Evolutionary conservation across 495 filamentous ascomycete species (phyloP).

Genomic region (Lichenothelia convexa): DNA sequence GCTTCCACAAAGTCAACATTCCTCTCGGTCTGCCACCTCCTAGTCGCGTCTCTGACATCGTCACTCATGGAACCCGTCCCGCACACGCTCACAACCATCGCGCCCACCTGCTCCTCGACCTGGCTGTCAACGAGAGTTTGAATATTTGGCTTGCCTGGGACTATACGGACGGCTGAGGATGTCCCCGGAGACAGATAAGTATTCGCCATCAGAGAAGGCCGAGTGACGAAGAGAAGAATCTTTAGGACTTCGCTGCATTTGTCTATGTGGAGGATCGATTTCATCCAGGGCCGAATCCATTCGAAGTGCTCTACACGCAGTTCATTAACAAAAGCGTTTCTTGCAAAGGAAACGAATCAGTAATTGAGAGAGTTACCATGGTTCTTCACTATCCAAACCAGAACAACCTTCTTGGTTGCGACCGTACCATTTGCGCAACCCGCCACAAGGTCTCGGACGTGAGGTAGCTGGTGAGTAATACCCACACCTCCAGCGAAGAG

Average conservation of each 20-base stretch:
- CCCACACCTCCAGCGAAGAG: constrained; percentile 40
- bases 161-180: constrained; percentile 75
- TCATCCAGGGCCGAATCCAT: constrained; percentile 95
- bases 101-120: constrained; percentile 57
- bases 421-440: constrained; percentile 23
- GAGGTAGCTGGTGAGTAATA: constrained; percentile 39
- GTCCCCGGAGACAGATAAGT: constrained; percentile 63
- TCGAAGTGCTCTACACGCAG: constrained; percentile 77
- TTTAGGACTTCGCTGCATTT: constrained; percentile 62
- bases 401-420: constrained; percentile 41
- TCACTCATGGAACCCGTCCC: constrained; percentile 80
- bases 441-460: constrained; percentile 30
- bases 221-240: constrained; percentile 77
- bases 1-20: constrained; percentile 89
- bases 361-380: no score
- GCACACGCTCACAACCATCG: constrained; percentile 73
- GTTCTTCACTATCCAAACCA: constrained; percentile 81
- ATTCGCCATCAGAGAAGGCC: constrained; percentile 59
- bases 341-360: no score
- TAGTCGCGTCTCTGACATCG: constrained; percentile 57
- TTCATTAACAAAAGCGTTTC: no score
- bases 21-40: constrained; percentile 42
- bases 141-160: constrained; percentile 45
- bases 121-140: constrained; percentile 53
- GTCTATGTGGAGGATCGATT: constrained; percentile 71